phyloP scores from a whole-genome alignment of 345 rosid species.

The Alliaria petiolata region DNA sequence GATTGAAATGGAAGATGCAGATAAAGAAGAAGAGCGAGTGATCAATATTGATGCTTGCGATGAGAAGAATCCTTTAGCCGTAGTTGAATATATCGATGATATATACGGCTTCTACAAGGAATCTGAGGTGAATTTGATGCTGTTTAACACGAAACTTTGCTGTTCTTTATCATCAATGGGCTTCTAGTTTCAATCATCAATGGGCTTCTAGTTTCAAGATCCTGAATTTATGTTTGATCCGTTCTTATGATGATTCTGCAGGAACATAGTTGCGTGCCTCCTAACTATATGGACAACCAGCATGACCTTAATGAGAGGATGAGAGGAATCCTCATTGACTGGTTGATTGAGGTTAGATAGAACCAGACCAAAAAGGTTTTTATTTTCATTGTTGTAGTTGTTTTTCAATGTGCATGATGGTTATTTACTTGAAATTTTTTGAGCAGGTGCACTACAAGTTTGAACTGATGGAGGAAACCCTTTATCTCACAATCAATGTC shows the following conservation, averaged over 20 bases:
- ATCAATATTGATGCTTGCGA: constrained; percentile 60
- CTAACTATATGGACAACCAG: constrained; percentile 71
- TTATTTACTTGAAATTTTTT: not conserved
- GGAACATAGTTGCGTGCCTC: constrained; percentile 48
- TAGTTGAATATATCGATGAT: constrained; percentile 74
- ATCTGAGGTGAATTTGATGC: not conserved
- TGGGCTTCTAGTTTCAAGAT: too few species aligned
- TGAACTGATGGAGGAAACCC: constrained; percentile 93
- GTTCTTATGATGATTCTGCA: constrained; percentile 29
- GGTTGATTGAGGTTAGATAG: constrained; percentile 76
- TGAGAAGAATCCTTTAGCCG: constrained; percentile 67
- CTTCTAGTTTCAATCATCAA: not conserved
- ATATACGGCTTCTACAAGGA: constrained; percentile 41
- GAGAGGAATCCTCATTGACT: constrained; percentile 92
- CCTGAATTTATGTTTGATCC: not conserved
- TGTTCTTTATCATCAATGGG: not conserved
- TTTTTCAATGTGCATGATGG: not conserved
- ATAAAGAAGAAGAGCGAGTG: constrained; percentile 35
- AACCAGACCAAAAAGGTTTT: not conserved
- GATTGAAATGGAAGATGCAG: constrained; percentile 80
- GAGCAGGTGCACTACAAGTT: constrained; percentile 96
- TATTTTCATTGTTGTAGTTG: not conserved
- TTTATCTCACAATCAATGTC: constrained; percentile 80
- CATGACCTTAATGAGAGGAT: constrained; percentile 75
- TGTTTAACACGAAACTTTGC: not conserved